Conservation (phyloP, 441 rosid species). For the Isatis lusitanica region DNA sequence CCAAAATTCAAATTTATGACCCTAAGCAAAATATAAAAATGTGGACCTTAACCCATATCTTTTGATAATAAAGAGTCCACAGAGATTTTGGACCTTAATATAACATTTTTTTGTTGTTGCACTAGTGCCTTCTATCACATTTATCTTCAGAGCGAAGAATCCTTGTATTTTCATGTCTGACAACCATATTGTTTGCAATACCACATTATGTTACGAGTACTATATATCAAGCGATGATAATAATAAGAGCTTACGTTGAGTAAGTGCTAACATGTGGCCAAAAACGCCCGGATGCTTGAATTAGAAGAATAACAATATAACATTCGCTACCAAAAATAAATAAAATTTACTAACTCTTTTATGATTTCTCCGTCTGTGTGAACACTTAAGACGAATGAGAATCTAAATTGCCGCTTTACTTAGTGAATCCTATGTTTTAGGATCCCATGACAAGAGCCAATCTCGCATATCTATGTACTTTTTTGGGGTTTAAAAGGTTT, state of each 20-base stretch:
- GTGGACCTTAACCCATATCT: neutral
- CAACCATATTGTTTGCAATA: neutral
- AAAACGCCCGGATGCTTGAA: too few species aligned
- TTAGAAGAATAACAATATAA: too few species aligned
- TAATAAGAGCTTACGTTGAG: neutral
- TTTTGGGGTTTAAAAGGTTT: neutral
- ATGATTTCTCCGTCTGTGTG: neutral
- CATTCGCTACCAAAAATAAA: neutral
- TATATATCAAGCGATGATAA: neutral
- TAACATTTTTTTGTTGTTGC: neutral
- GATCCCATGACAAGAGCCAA: conserved; percentile 34
- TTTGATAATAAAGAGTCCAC: neutral
- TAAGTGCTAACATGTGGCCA: neutral
- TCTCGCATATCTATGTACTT: conserved; percentile 24
- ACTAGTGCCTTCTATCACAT: neutral
- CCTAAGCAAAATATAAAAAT: neutral
- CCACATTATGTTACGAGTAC: neutral
- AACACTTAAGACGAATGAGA: conserved; percentile 1
- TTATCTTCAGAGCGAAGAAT: neutral
- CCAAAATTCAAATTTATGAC: neutral
- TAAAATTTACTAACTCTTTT: neutral
- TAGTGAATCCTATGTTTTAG: conserved; percentile 41
- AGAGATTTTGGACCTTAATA: neutral
- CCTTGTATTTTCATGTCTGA: neutral
- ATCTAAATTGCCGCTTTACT: conserved; percentile 17